phyloP scores from a whole-genome alignment of 2,329 filamentous ascomycete genomes.

The Pestalotiopsis sp. region DNA sequence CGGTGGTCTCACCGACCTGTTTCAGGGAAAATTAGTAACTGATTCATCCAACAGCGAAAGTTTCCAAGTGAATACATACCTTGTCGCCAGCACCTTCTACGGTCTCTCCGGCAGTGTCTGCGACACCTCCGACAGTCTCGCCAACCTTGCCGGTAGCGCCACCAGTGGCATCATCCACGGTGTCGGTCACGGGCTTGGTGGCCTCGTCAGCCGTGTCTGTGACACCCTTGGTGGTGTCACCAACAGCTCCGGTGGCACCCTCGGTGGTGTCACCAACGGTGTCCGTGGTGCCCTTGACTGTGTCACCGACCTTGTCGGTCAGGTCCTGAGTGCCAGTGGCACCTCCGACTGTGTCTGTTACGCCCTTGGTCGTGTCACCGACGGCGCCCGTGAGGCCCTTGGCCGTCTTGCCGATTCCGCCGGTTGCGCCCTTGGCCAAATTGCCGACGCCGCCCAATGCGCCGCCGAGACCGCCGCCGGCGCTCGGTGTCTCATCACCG shows the following conservation, averaged over 20 bases:
- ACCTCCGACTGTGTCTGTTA: slow-evolving; percentile 24
- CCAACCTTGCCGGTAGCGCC: slow-evolving; percentile 17
- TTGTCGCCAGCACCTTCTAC: slow-evolving; percentile 22
- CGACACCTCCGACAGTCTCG: slow-evolving; percentile 19
- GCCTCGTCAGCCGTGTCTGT: slow-evolving; percentile 22
- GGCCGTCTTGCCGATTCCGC: slow-evolving; percentile 24
- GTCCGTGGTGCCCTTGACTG: slow-evolving; percentile 18
- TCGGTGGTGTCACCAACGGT: slow-evolving; percentile 16
- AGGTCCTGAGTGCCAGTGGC: slow-evolving; percentile 23
- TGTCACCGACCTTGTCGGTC: slow-evolving; percentile 25
- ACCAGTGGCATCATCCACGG: slow-evolving; percentile 19
- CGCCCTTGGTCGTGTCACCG: slow-evolving; percentile 25
- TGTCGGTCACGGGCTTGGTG: slow-evolving; percentile 16
- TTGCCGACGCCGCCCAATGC: slow-evolving; percentile 26
- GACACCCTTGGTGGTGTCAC: slow-evolving; percentile 23
- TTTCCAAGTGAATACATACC: slow-evolving; percentile 10
- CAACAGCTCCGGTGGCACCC: slow-evolving; percentile 18
- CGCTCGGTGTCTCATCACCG: slow-evolving; percentile 5
- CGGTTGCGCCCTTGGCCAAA: slow-evolving; percentile 21
- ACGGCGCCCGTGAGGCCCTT: slow-evolving; percentile 24
- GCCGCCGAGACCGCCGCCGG: slow-evolving; percentile 12
- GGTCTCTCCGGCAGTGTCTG: slow-evolving; percentile 20
- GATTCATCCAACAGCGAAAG: no score
- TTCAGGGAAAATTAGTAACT: neutral
- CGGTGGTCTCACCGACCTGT: slow-evolving; percentile 14